Base-by-base conservation (phyloP, 768 basidiomycete species). In the Lactarius quietus region DNA sequence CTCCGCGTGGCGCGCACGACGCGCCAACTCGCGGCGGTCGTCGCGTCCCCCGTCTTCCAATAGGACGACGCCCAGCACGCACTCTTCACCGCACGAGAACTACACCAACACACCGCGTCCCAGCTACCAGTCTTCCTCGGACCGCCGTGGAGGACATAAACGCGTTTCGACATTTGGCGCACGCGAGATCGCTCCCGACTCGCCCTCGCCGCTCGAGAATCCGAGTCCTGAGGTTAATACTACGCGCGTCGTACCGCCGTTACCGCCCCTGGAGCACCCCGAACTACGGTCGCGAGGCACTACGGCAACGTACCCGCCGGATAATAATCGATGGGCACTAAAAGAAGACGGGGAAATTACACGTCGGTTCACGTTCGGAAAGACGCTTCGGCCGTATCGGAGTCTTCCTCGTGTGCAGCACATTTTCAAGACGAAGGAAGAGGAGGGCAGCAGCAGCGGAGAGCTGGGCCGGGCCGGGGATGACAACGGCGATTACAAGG, bases 211-310 rank as follows among this genome's bases (percentile, higher is more conserved):
- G 0, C 79, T 80, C 65, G 80, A 81, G 10, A 64, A 74, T 38
- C 75, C 74, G 8, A 78, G 80, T 23, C 78, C 78, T 57, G 66
- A 67, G 59, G 54, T 67, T 69, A 57, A 70, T 69, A 64, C 57
- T 69, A 64, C 57, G 64, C 69, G 23, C 68, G 65, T 43, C 68
- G 77, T 76, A 35, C 85, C 86, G 10, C 84, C 86, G 17, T 70
- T 87, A 39, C 85, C 85, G n/a, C 78, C 83, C 18, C 78, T 86
- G 33, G 74, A 80, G 60, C 86, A 77, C 65, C 77, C 78, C 0
- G 55, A 51, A 1, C 48, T 61, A 20, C 26, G 20, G 3, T 23
- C 57, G 15, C 26, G 38, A 26, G 28, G 29, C 10, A 43, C 38
- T 55, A 62, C 29, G 12, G 70, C 67, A 33, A 74, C 74, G 26